phyloP scores from a whole-genome alignment of 495 filamentous ascomycete genomes.

The Penicillium samsonianum region DNA sequence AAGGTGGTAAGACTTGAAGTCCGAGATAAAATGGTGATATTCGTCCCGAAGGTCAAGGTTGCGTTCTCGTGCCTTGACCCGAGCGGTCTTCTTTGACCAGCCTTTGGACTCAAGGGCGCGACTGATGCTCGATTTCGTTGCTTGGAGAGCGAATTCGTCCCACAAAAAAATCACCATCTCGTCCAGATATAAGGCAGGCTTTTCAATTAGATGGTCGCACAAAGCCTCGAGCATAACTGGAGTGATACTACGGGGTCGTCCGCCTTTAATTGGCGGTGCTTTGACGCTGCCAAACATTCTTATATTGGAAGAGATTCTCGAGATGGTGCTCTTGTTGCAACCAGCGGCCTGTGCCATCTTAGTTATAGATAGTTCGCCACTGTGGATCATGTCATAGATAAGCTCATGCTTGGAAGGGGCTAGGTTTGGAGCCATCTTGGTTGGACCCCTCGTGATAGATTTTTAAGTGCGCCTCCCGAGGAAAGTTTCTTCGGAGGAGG shows the following conservation, averaged over 20 bases:
- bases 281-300: constrained; percentile 26
- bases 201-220: not conserved
- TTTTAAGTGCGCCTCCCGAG: constrained; percentile 8
- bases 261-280: constrained; percentile 24
- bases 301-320: constrained; percentile 29
- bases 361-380: constrained; percentile 13
- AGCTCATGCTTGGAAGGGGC: constrained; percentile 16
- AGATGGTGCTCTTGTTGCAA: constrained; percentile 24
- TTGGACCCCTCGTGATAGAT: constrained; percentile 15
- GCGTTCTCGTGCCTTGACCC: constrained; percentile 9
- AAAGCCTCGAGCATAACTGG: constrained; percentile 26
- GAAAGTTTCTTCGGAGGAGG: constrained; percentile 2
- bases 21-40: not conserved
- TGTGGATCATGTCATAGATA: constrained; percentile 22
- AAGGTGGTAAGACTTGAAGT: not conserved
- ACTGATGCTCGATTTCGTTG: constrained; percentile 9
- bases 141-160: constrained; percentile 10
- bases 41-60: constrained; percentile 6
- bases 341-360: constrained; percentile 19
- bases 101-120: constrained; percentile 14
- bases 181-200: constrained; percentile 5
- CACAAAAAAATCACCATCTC: not conserved
- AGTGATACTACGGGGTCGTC: constrained; percentile 24
- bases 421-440: constrained; percentile 15
- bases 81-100: constrained; percentile 15